Evolutionary conservation across 768 basidiomycete genomes (phyloP).

Genomic region (Phanerochaete carnosa): DNA sequence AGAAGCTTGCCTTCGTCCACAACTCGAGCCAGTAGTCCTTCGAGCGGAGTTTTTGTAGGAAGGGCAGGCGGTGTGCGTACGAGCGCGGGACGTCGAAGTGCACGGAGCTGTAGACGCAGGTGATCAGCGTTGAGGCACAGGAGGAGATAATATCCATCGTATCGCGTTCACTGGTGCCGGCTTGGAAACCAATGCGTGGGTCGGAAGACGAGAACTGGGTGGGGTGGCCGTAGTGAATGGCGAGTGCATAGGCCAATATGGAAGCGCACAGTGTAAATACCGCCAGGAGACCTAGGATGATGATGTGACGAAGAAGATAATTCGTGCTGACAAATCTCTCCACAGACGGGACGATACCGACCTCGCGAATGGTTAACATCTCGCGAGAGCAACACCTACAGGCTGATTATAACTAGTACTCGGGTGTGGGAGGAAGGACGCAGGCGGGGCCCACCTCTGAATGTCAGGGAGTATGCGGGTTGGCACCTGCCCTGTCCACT

Average conservation of each 20-base stretch:
- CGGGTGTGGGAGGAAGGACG: no score
- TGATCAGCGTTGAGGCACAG: conserved; percentile 13
- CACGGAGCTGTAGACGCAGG: conserved; percentile 15
- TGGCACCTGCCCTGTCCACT: neutral
- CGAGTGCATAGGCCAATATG: neutral
- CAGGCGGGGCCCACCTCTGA: no score
- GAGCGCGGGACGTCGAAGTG: conserved; percentile 16
- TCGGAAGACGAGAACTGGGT: conserved; percentile 13
- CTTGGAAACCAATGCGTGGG: conserved; percentile 10
- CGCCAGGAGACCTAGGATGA: conserved; percentile 7
- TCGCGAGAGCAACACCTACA: neutral
- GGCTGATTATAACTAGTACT: neutral
- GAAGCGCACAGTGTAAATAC: conserved; percentile 5
- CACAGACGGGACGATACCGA: conserved; percentile 14
- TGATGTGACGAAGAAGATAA: conserved; percentile 12
- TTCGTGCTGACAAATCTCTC: conserved; percentile 16
- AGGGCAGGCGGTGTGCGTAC: conserved; percentile 8
- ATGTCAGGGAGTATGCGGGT: neutral
- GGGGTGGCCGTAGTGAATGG: conserved; percentile 10
- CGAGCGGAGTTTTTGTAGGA: conserved; percentile 6
- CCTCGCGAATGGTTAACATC: conserved; percentile 6
- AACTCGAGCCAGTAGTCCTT: conserved; percentile 16
- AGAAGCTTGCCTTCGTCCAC: conserved; percentile 15
- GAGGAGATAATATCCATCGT: conserved; percentile 14
- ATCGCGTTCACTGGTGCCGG: conserved; percentile 8